These are phyloP conservation scores for Chytridium lagenaria DNA, from an alignment of 371 early-diverging fungal species.

Conservation along the genomic window DNA sequence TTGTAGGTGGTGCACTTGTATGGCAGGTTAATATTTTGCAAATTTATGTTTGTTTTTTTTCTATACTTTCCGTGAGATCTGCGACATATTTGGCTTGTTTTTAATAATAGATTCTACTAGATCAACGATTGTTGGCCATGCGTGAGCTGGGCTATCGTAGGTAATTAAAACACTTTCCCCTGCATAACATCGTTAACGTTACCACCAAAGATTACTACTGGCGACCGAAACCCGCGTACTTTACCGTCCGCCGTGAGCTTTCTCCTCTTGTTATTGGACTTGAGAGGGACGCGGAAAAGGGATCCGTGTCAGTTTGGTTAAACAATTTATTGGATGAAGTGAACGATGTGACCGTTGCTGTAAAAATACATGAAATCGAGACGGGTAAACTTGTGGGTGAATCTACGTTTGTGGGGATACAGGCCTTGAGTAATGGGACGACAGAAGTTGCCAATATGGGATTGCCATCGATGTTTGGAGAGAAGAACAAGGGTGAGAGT, in stretches of 20 bases:
- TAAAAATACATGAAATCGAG: background rate
- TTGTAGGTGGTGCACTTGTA: conserved; percentile 36
- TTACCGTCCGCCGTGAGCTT: conserved; percentile 27
- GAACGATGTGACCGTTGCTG: background rate
- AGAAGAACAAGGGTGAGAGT: too few species aligned
- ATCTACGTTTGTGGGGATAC: background rate
- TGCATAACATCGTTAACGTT: background rate
- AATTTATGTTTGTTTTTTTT: background rate
- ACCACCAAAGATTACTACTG: conserved; percentile 23
- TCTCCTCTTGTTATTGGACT: conserved; percentile 21
- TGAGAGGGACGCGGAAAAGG: background rate
- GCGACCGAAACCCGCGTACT: conserved; percentile 36
- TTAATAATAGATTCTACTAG: background rate
- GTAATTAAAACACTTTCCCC: background rate
- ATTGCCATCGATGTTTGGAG: too few species aligned
- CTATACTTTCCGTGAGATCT: too few species aligned
- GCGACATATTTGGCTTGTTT: background rate
- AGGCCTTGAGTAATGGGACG: background rate
- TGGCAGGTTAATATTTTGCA: conserved; percentile 23
- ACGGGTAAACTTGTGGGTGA: background rate
- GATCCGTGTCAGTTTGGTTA: background rate
- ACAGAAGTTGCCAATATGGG: background rate
- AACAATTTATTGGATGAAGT: background rate
- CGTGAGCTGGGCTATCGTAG: conserved; percentile 36
- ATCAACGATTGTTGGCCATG: conserved; percentile 41